A percentile compares a stretch with the other conserved stretches of the same genome.
phyloP scores from a whole-genome alignment of 768 basidiomycete genomes.

The Postia placenta region DNA sequence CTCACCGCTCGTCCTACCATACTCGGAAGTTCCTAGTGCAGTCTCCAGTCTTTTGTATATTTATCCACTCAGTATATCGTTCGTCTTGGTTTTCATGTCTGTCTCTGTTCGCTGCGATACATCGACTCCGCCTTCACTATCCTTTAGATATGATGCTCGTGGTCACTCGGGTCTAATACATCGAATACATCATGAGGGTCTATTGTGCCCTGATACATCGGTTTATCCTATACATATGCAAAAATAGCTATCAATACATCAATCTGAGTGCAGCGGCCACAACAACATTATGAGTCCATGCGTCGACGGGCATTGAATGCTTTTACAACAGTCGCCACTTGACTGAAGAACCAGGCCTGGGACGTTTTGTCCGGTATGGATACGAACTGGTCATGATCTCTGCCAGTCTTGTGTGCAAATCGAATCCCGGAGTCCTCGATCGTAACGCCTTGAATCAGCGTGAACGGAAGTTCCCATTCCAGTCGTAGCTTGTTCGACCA shows the following conservation, averaged over 20 bases:
- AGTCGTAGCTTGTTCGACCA: slow-evolving; percentile 80
- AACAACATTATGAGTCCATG: slow-evolving; percentile 45
- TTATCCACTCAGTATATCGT: slow-evolving; percentile 15
- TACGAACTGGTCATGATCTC: slow-evolving; percentile 70
- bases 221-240: slow-evolving; percentile 11
- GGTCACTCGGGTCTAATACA: background rate
- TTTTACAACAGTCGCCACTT: slow-evolving; percentile 72
- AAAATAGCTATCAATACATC: slow-evolving; percentile 17
- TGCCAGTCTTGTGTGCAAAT: slow-evolving; percentile 74
- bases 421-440: slow-evolving; percentile 90
- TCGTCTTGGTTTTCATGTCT: slow-evolving; percentile 6
- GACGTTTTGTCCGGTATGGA: slow-evolving; percentile 69
- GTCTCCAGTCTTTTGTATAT: slow-evolving; percentile 10
- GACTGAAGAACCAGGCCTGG: slow-evolving; percentile 76
- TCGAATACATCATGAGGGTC: too few relatives aligned
- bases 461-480: slow-evolving; percentile 89
- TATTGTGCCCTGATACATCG: slow-evolving; percentile 6
- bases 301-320: slow-evolving; percentile 66
- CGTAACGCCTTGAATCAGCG: slow-evolving; percentile 79
- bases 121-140: too few relatives aligned
- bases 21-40: slow-evolving; percentile 9
- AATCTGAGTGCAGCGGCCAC: background rate
- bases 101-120: slow-evolving; percentile 2
- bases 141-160: too few relatives aligned
- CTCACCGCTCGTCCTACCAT: slow-evolving; percentile 15